Evolutionary conservation across 345 rosid species (phyloP).

Genomic region (Sonneratia alba): DNA sequence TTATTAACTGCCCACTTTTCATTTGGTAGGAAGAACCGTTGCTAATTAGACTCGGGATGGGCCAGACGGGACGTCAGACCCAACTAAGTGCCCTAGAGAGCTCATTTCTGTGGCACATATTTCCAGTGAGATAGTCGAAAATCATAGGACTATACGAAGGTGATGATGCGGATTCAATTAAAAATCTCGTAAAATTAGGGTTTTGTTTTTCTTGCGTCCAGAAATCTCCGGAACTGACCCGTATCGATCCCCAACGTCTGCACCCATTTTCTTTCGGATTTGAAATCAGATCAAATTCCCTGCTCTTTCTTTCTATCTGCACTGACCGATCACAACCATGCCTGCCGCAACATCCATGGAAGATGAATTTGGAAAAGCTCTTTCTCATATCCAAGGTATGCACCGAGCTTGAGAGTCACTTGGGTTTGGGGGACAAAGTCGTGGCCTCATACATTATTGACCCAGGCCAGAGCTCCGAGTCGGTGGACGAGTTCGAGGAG

Average conservation of each 20-base stretch:
- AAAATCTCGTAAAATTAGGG: no score
- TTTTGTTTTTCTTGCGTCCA: slow-evolving; percentile 1
- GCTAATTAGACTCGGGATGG: no score
- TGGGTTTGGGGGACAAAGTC: slow-evolving; percentile 69
- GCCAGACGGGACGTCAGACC: no score
- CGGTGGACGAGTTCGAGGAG: slow-evolving; percentile 63
- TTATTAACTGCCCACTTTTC: no score
- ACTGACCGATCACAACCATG: background rate
- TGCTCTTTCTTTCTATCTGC: background rate
- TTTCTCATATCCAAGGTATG: slow-evolving; percentile 82
- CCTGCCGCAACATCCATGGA: background rate
- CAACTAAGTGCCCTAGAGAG: no score
- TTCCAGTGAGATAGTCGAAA: no score
- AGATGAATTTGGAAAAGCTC: slow-evolving; percentile 24
- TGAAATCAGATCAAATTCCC: background rate
- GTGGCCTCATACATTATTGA: slow-evolving; percentile 78
- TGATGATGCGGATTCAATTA: no score
- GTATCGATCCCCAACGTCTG: background rate
- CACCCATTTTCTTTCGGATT: background rate
- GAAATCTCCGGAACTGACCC: background rate
- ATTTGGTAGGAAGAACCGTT: no score
- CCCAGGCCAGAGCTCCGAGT: slow-evolving; percentile 42
- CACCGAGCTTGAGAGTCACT: slow-evolving; percentile 63
- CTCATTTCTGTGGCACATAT: no score
- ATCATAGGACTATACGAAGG: no score